Evolutionary conservation across 495 filamentous ascomycete species (phyloP).

Genomic region (Daldinia bambusicola): DNA sequence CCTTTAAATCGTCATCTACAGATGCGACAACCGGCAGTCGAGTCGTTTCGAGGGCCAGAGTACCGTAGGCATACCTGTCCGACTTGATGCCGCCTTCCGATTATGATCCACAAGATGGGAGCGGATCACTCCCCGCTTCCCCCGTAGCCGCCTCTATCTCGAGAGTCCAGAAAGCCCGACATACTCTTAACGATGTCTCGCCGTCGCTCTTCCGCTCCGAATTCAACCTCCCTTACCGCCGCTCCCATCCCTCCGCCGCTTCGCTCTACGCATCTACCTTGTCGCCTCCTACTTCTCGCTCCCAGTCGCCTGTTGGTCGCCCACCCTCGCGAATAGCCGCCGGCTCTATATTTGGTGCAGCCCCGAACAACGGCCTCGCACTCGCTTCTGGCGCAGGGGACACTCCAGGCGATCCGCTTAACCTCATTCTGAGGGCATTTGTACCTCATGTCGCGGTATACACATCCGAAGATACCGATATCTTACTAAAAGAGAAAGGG

Average conservation of each 20-base stretch:
- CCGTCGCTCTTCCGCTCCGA: slow-evolving; percentile 54
- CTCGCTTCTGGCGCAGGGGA: slow-evolving; percentile 61
- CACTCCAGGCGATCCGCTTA: slow-evolving; percentile 70
- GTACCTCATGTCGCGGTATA: slow-evolving; percentile 87
- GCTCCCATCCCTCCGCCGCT: slow-evolving; percentile 66
- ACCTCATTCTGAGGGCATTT: slow-evolving; percentile 82
- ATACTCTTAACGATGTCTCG: slow-evolving; percentile 48
- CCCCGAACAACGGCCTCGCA: slow-evolving; percentile 53
- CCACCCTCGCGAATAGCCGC: slow-evolving; percentile 61
- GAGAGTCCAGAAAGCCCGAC: slow-evolving; percentile 50
- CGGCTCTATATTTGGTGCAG: slow-evolving; percentile 59
- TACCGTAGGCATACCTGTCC: slow-evolving; percentile 15
- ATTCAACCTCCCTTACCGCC: slow-evolving; percentile 60
- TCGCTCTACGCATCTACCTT: slow-evolving; percentile 68
- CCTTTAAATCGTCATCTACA: slow-evolving; percentile 14
- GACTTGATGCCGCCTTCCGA: slow-evolving; percentile 58
- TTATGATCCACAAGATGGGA: slow-evolving; percentile 53
- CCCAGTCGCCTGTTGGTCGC: slow-evolving; percentile 68
- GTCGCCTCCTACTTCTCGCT: slow-evolving; percentile 63
- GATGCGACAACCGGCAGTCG: slow-evolving; percentile 31
- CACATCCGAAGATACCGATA: slow-evolving; percentile 83
- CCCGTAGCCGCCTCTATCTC: slow-evolving; percentile 55
- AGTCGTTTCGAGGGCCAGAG: slow-evolving; percentile 30
- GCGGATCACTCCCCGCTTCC: slow-evolving; percentile 53
- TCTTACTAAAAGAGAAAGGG: slow-evolving; percentile 83